phyloP scores from a whole-genome alignment of 2,329 filamentous ascomycete genomes.

The Aspergillus floridensis region DNA sequence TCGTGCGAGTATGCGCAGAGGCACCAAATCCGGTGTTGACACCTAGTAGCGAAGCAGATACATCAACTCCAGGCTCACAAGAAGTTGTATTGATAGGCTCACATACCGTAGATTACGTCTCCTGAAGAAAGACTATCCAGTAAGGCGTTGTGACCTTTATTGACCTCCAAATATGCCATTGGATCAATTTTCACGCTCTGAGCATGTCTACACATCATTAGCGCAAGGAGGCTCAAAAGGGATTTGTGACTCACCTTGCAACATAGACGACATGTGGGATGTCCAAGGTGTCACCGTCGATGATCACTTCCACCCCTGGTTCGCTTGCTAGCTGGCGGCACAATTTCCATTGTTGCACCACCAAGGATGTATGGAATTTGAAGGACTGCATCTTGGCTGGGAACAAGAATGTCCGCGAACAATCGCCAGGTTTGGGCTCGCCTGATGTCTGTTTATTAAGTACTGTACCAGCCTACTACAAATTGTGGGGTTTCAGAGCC shows the following conservation, averaged over 20 bases:
- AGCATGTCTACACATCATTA: background rate
- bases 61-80: background rate
- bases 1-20: background rate
- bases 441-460: background rate
- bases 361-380: background rate
- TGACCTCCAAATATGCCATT: background rate
- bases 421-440: background rate
- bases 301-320: background rate
- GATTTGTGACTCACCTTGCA: background rate
- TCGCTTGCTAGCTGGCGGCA: background rate
- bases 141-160: background rate
- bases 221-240: background rate
- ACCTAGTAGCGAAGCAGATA: background rate
- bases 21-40: conserved; percentile 7
- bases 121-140: background rate
- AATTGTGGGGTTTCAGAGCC: background rate
- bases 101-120: conserved; percentile 3
- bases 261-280: background rate
- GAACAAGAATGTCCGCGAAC: background rate
- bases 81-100: background rate
- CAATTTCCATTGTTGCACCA: background rate
- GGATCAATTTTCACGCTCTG: background rate
- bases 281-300: background rate
- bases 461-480: background rate
- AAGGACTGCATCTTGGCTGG: background rate